These are phyloP conservation scores for Pyrus hybrid DNA, from an alignment of 331 rosid genomes.

Conservation along the genomic window DNA sequence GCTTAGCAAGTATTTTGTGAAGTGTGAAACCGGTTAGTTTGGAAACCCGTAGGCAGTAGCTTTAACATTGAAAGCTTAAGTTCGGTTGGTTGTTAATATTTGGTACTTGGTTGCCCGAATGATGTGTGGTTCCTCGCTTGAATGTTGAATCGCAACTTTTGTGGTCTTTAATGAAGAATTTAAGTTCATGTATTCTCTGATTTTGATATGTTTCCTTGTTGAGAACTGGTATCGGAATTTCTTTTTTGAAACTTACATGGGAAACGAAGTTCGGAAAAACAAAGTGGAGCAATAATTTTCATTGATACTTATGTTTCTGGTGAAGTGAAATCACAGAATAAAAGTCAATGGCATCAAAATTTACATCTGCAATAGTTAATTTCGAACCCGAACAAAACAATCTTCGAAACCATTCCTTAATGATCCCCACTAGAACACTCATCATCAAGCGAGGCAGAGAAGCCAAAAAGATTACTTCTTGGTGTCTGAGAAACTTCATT, in stretches of 20 bases:
- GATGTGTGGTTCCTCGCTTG: neutral
- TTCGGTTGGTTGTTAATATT: neutral
- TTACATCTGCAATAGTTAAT: neutral
- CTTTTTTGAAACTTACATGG: no score
- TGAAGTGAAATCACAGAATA: no score
- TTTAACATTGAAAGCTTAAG: neutral
- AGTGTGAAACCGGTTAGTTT: neutral
- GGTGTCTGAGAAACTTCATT: conserved; percentile 29
- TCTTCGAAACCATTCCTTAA: neutral
- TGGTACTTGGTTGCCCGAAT: neutral
- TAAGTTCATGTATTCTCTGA: neutral
- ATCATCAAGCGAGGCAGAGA: conserved; percentile 27
- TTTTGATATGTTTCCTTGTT: neutral
- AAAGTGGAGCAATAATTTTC: no score
- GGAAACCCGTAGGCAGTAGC: neutral
- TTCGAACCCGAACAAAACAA: neutral
- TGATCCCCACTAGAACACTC: conserved; percentile 14
- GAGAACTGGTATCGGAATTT: neutral
- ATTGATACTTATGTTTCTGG: no score
- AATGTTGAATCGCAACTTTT: neutral
- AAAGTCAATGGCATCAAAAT: neutral
- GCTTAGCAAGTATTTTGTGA: neutral
- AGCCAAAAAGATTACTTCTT: conserved; percentile 19
- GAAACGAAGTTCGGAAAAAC: no score
- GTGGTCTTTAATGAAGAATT: neutral